These are phyloP conservation scores for Narthecium ossifragum DNA, from an alignment of 106 monocot species.

Conservation along the genomic window DNA sequence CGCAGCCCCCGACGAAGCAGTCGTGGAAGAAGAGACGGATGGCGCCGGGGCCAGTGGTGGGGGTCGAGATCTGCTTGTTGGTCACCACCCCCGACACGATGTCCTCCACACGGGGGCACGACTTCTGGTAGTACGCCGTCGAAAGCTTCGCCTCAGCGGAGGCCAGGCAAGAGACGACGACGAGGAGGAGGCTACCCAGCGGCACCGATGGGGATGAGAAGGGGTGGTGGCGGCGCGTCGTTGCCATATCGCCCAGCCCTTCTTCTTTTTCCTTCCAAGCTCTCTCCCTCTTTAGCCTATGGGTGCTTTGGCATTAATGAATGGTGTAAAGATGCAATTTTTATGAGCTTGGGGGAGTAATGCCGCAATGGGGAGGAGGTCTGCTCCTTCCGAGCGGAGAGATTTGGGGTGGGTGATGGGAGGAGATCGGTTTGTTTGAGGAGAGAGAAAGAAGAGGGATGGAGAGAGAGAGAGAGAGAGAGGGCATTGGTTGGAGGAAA, in stretches of 20 bases:
- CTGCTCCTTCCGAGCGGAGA: no score
- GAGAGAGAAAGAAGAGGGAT: conserved; percentile 10
- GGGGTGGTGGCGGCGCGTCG: background rate
- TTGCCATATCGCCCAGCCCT: background rate
- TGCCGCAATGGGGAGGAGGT: background rate
- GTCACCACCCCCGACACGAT: conserved; percentile 25
- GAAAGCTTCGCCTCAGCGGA: conserved; percentile 5
- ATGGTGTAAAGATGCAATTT: no score
- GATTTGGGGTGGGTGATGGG: background rate
- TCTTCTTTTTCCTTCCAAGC: background rate
- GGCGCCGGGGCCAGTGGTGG: conserved; percentile 48
- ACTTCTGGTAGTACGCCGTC: conserved; percentile 23
- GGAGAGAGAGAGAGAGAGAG: background rate
- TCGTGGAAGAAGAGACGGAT: conserved; percentile 83
- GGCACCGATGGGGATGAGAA: background rate
- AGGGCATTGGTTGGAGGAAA: background rate
- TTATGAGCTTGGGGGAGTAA: background rate
- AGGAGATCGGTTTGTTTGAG: background rate
- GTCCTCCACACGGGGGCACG: conserved; percentile 28
- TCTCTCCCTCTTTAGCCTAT: no score
- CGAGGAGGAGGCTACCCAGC: background rate
- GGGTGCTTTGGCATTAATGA: background rate
- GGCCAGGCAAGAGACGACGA: background rate
- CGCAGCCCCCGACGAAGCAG: conserved; percentile 71
- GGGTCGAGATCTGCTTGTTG: conserved; percentile 35